Base-by-base conservation (phyloP, 371 early-diverging fungal genomes). In the Actinomucor elegans region DNA sequence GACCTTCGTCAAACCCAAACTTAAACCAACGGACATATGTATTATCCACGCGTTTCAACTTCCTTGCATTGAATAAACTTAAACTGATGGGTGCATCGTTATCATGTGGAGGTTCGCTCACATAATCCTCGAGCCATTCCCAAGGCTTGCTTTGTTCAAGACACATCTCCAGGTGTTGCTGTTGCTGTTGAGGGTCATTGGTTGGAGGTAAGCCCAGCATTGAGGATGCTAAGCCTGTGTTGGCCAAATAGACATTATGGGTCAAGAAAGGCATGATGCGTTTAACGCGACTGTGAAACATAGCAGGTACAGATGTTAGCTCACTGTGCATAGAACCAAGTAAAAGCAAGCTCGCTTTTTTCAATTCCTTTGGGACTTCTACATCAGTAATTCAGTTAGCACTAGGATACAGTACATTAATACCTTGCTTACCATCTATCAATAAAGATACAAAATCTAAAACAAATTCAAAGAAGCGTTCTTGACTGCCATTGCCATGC, bases 51-150 rank as follows among this genome's bases (percentile, higher is more conserved):
- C 61, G 57, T 44, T 69, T 75, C 0, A 56, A 28, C 50, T 69
- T 74, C 4, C 55, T 62, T 52, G 69, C 75, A 44, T 65, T 55
- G 48, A 78, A 78, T 12, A 70, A 32, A 18, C 51, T 48, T 21
- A 78, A 31, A 23, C 61, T 75, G 36, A 78, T 73, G 1, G 79
- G 71, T 3, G 65, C 69, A 53, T 78, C 79, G 32, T 78, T 78
- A 35, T 75, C 79, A 32, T 67, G 67, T n/a, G 66, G 63, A 4
- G 64, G 64, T 5, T 78, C 79, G 35, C 67, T 62, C 3, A 71
- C 68, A 58, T 78, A 80, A 36, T 84, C 84, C 40, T 84, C 84
- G 7, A 84, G 67, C 84, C 84, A 84, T 51, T 81, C 82, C 84
- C 84, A 84, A 10, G 84, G 84, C 34, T 75, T 69, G 6, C 80